A percentile compares a stretch with the other conserved stretches of the same genome.
phyloP scores from a whole-genome alignment of 768 basidiomycete species.

The Kockovaella imperatae region DNA sequence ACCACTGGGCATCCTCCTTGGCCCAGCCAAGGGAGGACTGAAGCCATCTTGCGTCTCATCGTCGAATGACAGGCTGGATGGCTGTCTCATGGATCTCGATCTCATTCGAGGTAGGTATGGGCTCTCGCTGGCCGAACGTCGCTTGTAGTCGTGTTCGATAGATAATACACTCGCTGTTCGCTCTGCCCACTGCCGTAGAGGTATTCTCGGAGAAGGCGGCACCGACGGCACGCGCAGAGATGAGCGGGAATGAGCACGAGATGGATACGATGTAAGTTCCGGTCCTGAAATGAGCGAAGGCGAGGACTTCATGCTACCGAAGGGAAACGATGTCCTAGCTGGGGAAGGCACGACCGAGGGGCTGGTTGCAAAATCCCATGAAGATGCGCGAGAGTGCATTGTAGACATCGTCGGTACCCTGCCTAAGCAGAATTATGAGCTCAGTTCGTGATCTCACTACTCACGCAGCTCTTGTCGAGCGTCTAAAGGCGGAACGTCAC shows the following conservation, averaged over 20 bases:
- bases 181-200: conserved; percentile 21
- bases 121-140: too few relatives aligned
- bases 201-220: conserved; percentile 19
- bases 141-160: too few relatives aligned
- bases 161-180: too few relatives aligned
- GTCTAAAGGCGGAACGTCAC: conserved; percentile 25
- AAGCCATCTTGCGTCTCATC: too few relatives aligned
- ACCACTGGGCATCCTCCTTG: too few relatives aligned
- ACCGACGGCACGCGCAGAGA: conserved; percentile 5
- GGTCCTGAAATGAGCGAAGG: too few relatives aligned
- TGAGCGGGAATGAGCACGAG: conserved; percentile 12
- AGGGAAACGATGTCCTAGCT: conserved; percentile 6
- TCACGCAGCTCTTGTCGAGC: conserved; percentile 32
- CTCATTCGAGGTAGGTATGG: too few relatives aligned
- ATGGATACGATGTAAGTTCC: conserved; percentile 11
- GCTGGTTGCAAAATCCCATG: conserved; percentile 19
- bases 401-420: conserved; percentile 26
- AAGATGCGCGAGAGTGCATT: conserved; percentile 12
- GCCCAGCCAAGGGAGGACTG: too few relatives aligned
- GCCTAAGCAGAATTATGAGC: conserved; percentile 5
- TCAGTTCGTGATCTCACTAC: background rate
- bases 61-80: too few relatives aligned
- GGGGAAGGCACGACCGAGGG: conserved; percentile 6
- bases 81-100: too few relatives aligned
- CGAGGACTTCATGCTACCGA: background rate